phyloP scores from a whole-genome alignment of 2,329 filamentous ascomycete species.

The Sporothrix pseudoabietina region DNA sequence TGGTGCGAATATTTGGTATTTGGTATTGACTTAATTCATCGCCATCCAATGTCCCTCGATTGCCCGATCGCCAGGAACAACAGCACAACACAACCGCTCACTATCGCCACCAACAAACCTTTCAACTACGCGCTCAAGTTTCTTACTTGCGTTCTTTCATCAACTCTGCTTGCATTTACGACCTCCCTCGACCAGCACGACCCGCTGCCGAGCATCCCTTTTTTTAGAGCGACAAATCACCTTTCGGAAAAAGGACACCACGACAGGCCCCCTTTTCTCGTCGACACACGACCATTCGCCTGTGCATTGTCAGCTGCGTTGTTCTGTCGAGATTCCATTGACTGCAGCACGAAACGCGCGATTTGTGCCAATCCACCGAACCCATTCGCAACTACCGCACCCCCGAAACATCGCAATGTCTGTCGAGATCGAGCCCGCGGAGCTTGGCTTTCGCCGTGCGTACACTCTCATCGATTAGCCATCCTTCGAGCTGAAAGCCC shows the following conservation, averaged over 20 bases:
- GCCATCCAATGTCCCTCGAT: constrained; percentile 14
- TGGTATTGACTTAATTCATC: constrained; percentile 29
- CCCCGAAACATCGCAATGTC: constrained; percentile 66
- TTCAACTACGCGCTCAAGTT: background rate
- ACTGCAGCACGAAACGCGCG: background rate
- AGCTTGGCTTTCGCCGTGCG: constrained; percentile 92
- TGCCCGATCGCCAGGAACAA: constrained; percentile 20
- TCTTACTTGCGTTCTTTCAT: background rate
- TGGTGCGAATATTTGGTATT: constrained; percentile 4
- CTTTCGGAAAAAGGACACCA: constrained; percentile 1
- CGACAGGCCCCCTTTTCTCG: constrained; percentile 10
- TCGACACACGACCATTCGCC: background rate
- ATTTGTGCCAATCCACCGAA: background rate
- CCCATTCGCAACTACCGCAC: background rate
- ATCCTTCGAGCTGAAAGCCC: background rate
- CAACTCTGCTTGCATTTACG: background rate
- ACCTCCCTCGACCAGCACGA: background rate
- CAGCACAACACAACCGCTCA: background rate
- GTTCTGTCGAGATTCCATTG: background rate
- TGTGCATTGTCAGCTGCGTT: background rate
- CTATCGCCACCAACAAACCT: background rate
- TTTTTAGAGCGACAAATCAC: background rate
- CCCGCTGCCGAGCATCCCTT: constrained; percentile 9
- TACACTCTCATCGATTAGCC: constrained; percentile 36
- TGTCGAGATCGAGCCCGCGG: constrained; percentile 86